A percentile compares a stretch with the other conserved stretches of the same genome.
Evolutionary conservation across 2,329 filamentous ascomycete genomes (phyloP).

Genomic region (Metarhizium anisopliae): DNA sequence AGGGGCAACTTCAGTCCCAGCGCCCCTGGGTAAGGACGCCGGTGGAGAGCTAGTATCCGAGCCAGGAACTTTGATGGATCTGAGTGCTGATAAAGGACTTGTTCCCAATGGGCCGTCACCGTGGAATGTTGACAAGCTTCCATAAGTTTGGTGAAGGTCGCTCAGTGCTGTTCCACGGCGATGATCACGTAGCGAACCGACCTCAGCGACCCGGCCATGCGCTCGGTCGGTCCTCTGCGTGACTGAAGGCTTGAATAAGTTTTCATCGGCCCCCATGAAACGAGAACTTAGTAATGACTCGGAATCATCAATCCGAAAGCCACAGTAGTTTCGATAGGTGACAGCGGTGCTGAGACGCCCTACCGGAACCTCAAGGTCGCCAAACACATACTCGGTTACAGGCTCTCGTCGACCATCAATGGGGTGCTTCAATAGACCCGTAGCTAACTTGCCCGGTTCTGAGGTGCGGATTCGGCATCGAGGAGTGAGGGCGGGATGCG

Average conservation of each 20-base stretch:
- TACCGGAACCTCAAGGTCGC: slow-evolving; percentile 75
- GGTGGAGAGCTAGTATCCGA: slow-evolving; percentile 54
- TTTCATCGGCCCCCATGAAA: slow-evolving; percentile 86
- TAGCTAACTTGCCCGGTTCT: slow-evolving; percentile 41
- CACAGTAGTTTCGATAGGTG: slow-evolving; percentile 79
- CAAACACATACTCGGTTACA: slow-evolving; percentile 71
- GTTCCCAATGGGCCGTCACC: slow-evolving; percentile 69
- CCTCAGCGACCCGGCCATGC: slow-evolving; percentile 36
- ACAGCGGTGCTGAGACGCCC: slow-evolving; percentile 77
- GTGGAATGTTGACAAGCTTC: slow-evolving; percentile 83
- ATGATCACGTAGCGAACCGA: slow-evolving; percentile 68
- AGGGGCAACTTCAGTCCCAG: slow-evolving; percentile 33
- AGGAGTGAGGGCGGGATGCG: slow-evolving; percentile 59
- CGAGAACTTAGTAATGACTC: slow-evolving; percentile 86
- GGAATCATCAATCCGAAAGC: slow-evolving; percentile 83
- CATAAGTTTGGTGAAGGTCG: slow-evolving; percentile 73
- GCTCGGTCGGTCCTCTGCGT: slow-evolving; percentile 40
- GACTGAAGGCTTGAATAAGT: slow-evolving; percentile 74
- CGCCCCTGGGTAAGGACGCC: slow-evolving; percentile 38
- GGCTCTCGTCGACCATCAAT: slow-evolving; percentile 29
- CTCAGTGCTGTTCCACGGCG: slow-evolving; percentile 35
- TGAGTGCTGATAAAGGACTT: slow-evolving; percentile 77
- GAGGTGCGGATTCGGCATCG: slow-evolving; percentile 71
- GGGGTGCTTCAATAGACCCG: slow-evolving; percentile 52
- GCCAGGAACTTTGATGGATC: slow-evolving; percentile 53